Evolutionary conservation across 352 stramenopile genomes (phyloP).

Genomic region (Pythium chondricola): DNA sequence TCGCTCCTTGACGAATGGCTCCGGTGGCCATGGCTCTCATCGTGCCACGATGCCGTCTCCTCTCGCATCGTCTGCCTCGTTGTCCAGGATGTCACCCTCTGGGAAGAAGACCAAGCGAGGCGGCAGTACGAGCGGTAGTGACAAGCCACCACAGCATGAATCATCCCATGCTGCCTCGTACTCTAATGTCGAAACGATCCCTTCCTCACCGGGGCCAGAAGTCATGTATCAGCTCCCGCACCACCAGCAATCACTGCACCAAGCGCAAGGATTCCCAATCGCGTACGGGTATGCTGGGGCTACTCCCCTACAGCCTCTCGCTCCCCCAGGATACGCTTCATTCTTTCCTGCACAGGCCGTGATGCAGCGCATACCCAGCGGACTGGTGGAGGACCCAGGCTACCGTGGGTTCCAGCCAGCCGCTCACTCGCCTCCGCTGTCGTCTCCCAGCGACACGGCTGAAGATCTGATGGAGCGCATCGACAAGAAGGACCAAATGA

Average conservation of each 20-base stretch:
- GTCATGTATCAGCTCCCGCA: no score
- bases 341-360: no score
- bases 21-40: conserved; percentile 6
- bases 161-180: no score
- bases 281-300: conserved; percentile 1
- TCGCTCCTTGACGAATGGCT: conserved; percentile 16
- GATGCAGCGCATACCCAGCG: no score
- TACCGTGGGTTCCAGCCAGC: conserved; percentile 11
- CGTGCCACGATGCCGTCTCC: conserved; percentile 11
- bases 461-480: conserved; percentile 23
- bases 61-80: conserved; percentile 13
- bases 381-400: no score
- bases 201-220: no score
- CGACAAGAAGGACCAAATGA: conserved; percentile 63
- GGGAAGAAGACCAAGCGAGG: conserved; percentile 14
- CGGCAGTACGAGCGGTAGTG: background rate
- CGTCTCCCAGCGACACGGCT: background rate
- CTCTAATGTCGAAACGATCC: no score
- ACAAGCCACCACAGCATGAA: no score
- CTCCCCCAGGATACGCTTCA: no score
- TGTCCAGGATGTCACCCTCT: conserved; percentile 20
- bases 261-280: background rate
- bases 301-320: no score
- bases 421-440: background rate
- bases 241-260: conserved; percentile 5